Evolutionary conservation across 805 yeast species (phyloP).

Genomic region (Suhomyces faveliae): DNA sequence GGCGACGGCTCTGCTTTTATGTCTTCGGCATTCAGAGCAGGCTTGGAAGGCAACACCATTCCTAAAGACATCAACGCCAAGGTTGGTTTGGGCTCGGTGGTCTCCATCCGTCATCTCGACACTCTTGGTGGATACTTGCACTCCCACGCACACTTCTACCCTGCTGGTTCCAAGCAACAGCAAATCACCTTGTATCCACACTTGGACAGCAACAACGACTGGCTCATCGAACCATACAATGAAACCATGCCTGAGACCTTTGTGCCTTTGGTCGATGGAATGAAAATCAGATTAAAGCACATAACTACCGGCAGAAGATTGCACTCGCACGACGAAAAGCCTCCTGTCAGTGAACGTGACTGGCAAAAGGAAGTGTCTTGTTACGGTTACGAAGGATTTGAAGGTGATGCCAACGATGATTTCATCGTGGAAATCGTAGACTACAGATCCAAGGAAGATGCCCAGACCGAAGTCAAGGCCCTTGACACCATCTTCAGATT

Average conservation of each 20-base stretch:
- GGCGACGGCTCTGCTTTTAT: conserved; percentile 74
- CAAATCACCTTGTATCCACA: conserved; percentile 81
- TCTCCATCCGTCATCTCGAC: conserved; percentile 65
- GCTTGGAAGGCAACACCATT: conserved; percentile 57
- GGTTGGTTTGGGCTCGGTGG: conserved; percentile 70
- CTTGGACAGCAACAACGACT: conserved; percentile 68
- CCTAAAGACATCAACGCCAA: conserved; percentile 59
- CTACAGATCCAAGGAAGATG: conserved; percentile 48
- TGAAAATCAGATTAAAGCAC: conserved; percentile 69
- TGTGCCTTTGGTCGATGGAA: conserved; percentile 63
- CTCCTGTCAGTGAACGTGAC: conserved; percentile 72
- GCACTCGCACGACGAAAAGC: conserved; percentile 81
- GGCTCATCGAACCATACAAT: conserved; percentile 69
- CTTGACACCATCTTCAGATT: conserved; percentile 69
- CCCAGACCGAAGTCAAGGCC: conserved; percentile 59
- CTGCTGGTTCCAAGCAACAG: conserved; percentile 81
- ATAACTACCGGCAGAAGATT: conserved; percentile 58
- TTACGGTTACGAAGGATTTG: conserved; percentile 75
- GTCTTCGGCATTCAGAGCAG: conserved; percentile 68
- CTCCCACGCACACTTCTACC: conserved; percentile 70
- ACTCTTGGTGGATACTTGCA: conserved; percentile 82
- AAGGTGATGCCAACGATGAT: conserved; percentile 83
- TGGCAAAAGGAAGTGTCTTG: conserved; percentile 83
- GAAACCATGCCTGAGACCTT: conserved; percentile 55
- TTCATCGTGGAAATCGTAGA: conserved; percentile 72